Evolutionary conservation across 2,329 filamentous ascomycete genomes (phyloP).

Genomic region (Ceratocystiopsis sp.): DNA sequence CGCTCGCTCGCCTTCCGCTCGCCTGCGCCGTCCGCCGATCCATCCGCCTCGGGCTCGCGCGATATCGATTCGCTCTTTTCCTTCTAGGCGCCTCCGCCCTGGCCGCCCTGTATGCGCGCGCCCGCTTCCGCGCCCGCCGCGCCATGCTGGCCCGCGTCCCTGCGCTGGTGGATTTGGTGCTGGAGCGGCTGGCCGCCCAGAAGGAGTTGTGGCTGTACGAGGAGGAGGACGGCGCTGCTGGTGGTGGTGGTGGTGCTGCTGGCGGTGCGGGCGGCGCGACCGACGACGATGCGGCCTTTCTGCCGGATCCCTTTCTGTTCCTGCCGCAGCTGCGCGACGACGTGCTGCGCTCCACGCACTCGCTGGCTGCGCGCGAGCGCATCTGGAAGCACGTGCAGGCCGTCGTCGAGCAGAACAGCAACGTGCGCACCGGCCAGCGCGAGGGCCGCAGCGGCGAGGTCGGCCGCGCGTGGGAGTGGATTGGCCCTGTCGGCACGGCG

Average conservation of each 20-base stretch:
- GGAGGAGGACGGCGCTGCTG: conserved; percentile 9
- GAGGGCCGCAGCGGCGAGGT: conserved; percentile 49
- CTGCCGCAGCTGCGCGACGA: conserved; percentile 85
- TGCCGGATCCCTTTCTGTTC: conserved; percentile 58
- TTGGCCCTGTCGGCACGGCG: conserved; percentile 36
- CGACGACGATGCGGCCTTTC: conserved; percentile 37
- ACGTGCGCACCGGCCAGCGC: conserved; percentile 62
- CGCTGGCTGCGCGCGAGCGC: conserved; percentile 54
- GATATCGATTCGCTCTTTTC: conserved; percentile 75
- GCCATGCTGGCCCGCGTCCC: conserved; percentile 60
- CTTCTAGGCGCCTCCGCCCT: conserved; percentile 35
- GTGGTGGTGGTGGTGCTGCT: conserved; percentile 10
- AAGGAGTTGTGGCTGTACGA: conserved; percentile 56
- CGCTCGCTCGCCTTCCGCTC: conserved; percentile 84
- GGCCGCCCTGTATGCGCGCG: conserved; percentile 43
- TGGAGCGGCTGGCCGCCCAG: conserved; percentile 66
- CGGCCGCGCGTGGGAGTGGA: conserved; percentile 53
- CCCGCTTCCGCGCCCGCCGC: conserved; percentile 43
- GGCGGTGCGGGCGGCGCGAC: conserved; percentile 10
- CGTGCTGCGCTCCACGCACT: conserved; percentile 68
- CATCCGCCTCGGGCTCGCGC: conserved; percentile 63
- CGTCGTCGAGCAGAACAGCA: conserved; percentile 86
- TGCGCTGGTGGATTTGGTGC: conserved; percentile 63
- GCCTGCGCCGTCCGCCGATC: conserved; percentile 62
- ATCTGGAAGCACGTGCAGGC: conserved; percentile 71